Evolutionary conservation across 2,329 filamentous ascomycete genomes (phyloP), one percentile per base, ranked within the genome.

Genomic region (Pseudogymnoascus sp.): DNA sequence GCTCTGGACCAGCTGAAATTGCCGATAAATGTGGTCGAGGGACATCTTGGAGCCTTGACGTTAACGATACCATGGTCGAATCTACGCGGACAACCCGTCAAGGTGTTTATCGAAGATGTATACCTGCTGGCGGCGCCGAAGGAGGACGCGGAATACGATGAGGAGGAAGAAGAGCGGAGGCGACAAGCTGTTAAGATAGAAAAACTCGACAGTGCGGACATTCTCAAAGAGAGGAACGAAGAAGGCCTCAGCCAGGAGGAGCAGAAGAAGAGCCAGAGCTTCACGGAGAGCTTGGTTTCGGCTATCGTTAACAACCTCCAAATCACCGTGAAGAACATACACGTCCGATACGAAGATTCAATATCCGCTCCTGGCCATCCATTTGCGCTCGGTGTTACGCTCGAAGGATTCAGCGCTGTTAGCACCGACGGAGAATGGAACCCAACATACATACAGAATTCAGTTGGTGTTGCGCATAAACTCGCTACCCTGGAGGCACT

Each of bases 291-390:
- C 74, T 77, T 99, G 69, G 87, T 93, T 59, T 96, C 93, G 38
- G 96, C 96, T 70, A 96, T 99, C 72, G 91, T 97, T 72, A 94
- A 99, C 80, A 99, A 99, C 72, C 81, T 99, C 42, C 94, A 99
- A 75, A 91, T 99, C 70, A 94, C 90, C 23, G 87, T 99, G 75
- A 97, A 96, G 80, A 99, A 97, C 74, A 96, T 99, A 65, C 94
- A 99, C 75, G 85, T 99, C 67, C 90, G 94, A 70, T 99, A 99
- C 76, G 94, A 99, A 76, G 94, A 99, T 76, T 92, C 93, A 12
- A 91, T 99, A 70, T 95, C 94, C 18, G 90, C 92, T 8, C 92
- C 93, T 0, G 92, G 92, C 0, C 94, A 99, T 74, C 93, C 95
- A 0, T 99, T 99, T 70, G 91, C 94, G 4, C 83, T 96, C 5